Base-by-base conservation (phyloP, 2,329 filamentous ascomycete genomes). In the Madurella fahalii region DNA sequence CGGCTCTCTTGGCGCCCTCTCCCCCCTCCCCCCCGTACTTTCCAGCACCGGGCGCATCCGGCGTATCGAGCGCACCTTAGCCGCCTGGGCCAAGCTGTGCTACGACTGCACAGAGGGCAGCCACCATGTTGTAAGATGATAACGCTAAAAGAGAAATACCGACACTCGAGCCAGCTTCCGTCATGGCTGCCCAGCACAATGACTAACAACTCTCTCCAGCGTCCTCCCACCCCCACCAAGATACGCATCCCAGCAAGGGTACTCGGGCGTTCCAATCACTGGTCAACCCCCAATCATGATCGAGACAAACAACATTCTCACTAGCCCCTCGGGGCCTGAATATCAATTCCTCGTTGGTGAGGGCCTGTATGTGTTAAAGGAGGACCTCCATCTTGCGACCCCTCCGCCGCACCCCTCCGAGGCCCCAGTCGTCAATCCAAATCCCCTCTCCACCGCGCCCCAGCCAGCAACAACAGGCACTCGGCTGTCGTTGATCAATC, bases 321-420 rank as follows among this genome's bases (percentile, higher is more conserved):
- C 83, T 54, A 87, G 89, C 65, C 93, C 90, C 20, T 84, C 84
- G 37, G 89, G 89, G 5, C 82, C 89, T 20, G 92, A 96, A 64
- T 90, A 90, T 72, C 89, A 95, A 69, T 86, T 99, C 63, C 84
- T 96, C 42, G 91, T 93, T 46, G 94, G 93, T 71, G 94, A 99
- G 84, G 94, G 91, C 89, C 93, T 89, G 58, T 99, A 99, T 67
- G 80, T 89, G 18, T 82, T 97, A 42, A 87, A 91, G 69, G 93
- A 99, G 72, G 90, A 96, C 69, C 77, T 99, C 30, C 87, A 91
- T 63, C 85, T 99, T 54, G 93, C 94, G 43, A 96, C 92, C 34
- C 94, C 94, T 53, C 93, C 93, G 59, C 92, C 92, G 13, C 94
- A 99, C 72, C 94, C 94, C 18, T 96, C 92, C 58, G 94, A 99